Base-by-base conservation (phyloP, 192 early-diverging fungal genomes). In the Podila minutissima region DNA sequence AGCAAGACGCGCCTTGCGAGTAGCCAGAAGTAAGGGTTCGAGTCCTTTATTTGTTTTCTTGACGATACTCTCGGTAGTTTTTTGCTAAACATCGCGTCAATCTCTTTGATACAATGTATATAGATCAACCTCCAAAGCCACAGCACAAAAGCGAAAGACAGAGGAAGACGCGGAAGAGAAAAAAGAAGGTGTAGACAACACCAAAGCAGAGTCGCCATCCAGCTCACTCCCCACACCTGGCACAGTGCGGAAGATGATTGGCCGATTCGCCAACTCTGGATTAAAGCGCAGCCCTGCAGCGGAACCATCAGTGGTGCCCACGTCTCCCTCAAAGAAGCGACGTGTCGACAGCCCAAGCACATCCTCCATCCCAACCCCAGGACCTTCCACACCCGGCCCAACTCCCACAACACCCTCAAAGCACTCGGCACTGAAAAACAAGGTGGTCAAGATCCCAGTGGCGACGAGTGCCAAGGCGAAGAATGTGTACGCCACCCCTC, bases 371-470 rank as follows among this genome's bases (percentile, higher is more conserved):
- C n/a, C 53, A 0, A 55, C 53, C n/a, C n/a, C 50, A 26, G 53
- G 53, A 12, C 22, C 24, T 1, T 55, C 53, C 24, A 24, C 53
- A 12, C 53, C 53, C 0, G 53, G 53, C 0, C 22, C 53, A 20
- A 10, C n/a, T 0, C 53, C 53, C 53, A n/a, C 53, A 24, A 55
- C 53, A 26, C 53, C 53, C 53, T 55, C 53, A 6, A 55, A 55
- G 53, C 12, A 24, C 24, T 53, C 50, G 6, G 22, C 75, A 3
- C 53, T 51, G 22, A 59, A 64, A 26, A 81, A 73, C 35, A 67
- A 62, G 5, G 57, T 81, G 5, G 59, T 81, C 62, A 81, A 81
- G 63, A 73, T 81, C 62, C 77, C 77, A 32, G 53, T 55, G 13
- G 48, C 33, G 3, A 19, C 57, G 10, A 28, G 31, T 50, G 13